phyloP scores from a whole-genome alignment of 768 basidiomycete genomes.

The Tylopilus subfusipes region DNA sequence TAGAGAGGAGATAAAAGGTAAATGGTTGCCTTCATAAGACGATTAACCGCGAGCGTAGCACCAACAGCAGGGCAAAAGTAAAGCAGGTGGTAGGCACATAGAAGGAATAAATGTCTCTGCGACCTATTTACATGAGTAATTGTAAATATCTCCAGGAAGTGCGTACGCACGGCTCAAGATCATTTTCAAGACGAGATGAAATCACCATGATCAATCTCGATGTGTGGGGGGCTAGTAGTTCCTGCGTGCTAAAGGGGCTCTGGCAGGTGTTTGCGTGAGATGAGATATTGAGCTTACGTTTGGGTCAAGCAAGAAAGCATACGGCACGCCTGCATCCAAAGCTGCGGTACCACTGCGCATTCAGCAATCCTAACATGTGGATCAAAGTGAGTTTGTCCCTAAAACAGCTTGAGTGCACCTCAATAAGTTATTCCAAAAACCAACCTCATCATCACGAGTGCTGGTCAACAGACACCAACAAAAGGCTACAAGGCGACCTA shows the following conservation, averaged over 20 bases:
- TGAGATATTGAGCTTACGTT: conserved; percentile 38
- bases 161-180: conserved; percentile 42
- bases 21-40: conserved; percentile 54
- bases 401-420: conserved; percentile 5
- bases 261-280: not conserved
- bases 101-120: conserved; percentile 44
- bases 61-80: conserved; percentile 43
- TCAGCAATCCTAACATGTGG: conserved; percentile 53
- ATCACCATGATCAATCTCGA: conserved; percentile 52
- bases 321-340: conserved; percentile 53
- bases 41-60: conserved; percentile 45
- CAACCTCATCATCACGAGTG: conserved; percentile 45
- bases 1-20: conserved; percentile 48
- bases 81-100: conserved; percentile 43
- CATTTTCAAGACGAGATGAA: conserved; percentile 60
- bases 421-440: conserved; percentile 2
- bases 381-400: conserved; percentile 53
- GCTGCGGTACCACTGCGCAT: conserved; percentile 36
- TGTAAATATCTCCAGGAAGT: not conserved
- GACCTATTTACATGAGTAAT: conserved; percentile 23
- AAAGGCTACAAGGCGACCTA: conserved; percentile 60
- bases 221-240: conserved; percentile 53
- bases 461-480: conserved; percentile 48
- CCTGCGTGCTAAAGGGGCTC: conserved; percentile 41
- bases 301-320: conserved; percentile 47